Evolutionary conservation across 2,329 filamentous ascomycete species (phyloP).

Genomic region (Fusarium longipes): DNA sequence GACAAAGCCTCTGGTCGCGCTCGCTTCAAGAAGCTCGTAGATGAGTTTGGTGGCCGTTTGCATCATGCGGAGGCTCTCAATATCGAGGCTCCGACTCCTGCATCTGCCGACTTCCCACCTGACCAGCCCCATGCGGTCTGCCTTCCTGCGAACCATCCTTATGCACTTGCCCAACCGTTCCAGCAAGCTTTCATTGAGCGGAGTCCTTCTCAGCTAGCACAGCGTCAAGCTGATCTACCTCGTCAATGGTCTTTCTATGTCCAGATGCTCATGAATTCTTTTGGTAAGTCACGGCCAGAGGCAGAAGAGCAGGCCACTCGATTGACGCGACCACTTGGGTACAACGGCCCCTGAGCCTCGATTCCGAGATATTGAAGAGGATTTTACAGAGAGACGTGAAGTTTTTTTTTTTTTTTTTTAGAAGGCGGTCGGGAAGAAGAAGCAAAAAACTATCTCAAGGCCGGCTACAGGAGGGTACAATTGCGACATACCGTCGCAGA

Average conservation of each 20-base stretch:
- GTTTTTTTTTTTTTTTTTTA: neutral
- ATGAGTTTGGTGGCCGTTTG: neutral
- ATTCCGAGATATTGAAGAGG: too few species aligned
- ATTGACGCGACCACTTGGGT: too few species aligned
- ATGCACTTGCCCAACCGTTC: neutral
- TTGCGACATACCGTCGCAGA: neutral
- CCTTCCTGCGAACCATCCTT: neutral
- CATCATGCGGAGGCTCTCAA: conserved; percentile 2
- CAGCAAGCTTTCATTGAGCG: neutral
- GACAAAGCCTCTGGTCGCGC: neutral
- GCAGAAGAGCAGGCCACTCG: neutral
- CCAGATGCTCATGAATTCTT: too few species aligned
- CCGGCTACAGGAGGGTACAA: neutral
- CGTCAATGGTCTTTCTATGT: too few species aligned
- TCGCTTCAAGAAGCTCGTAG: neutral
- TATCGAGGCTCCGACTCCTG: neutral
- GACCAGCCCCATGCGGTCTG: neutral
- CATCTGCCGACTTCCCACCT: neutral
- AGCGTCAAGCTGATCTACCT: too few species aligned
- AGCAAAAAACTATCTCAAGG: neutral
- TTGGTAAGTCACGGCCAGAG: neutral
- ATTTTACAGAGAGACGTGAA: neutral
- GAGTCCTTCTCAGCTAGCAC: neutral
- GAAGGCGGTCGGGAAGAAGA: neutral
- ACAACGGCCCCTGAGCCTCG: too few species aligned